These are phyloP conservation scores for Ganoderma sinense DNA, from an alignment of 1,284 basidiomycete genomes.

Conservation along the genomic window DNA sequence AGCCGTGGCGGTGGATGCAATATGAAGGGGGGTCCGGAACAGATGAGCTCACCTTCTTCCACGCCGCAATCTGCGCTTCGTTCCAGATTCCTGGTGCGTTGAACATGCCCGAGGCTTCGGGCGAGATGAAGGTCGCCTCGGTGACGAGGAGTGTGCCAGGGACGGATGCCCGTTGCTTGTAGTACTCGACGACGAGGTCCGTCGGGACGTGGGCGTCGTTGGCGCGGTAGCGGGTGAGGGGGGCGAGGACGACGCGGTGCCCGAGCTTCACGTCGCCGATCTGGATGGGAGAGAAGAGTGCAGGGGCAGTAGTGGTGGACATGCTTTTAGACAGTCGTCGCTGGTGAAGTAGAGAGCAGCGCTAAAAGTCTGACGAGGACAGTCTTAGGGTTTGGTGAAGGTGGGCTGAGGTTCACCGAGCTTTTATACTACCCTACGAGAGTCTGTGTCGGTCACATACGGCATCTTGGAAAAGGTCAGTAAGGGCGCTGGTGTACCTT, in stretches of 20 bases:
- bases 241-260: conserved; percentile 42
- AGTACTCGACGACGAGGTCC: conserved; percentile 50
- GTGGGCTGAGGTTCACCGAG: no score
- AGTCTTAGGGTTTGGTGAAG: no score
- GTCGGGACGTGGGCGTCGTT: conserved; percentile 35
- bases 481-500: no score
- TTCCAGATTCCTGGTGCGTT: conserved; percentile 7
- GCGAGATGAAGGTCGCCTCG: conserved; percentile 54
- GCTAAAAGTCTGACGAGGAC: no score
- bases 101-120: conserved; percentile 39
- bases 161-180: conserved; percentile 51
- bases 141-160: conserved; percentile 57
- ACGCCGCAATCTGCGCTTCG: conserved; percentile 9
- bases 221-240: conserved; percentile 51
- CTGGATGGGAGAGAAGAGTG: neutral
- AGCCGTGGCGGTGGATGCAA: neutral
- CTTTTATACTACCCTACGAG: no score
- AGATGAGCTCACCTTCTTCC: conserved; percentile 7
- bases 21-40: no score
- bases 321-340: neutral
- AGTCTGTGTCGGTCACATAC: no score
- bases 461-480: no score
- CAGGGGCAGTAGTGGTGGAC: neutral
- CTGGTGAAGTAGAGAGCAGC: neutral
- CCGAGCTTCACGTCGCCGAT: neutral